phyloP scores from a whole-genome alignment of 2,329 filamentous ascomycete species.

The Claviceps africana region DNA sequence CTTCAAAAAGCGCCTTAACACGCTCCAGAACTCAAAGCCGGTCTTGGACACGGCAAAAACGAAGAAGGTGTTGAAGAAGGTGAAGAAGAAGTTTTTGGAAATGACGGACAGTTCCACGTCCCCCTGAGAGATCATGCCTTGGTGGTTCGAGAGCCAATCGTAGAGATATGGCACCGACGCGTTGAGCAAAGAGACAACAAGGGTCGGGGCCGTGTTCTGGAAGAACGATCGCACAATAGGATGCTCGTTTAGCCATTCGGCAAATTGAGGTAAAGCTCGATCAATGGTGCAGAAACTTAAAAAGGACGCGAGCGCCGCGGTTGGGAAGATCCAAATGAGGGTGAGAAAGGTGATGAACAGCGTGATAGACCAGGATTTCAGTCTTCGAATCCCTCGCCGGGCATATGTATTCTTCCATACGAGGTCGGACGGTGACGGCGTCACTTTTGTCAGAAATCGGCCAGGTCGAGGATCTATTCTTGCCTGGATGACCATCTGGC shows the following conservation, averaged over 20 bases:
- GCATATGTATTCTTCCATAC: conserved; percentile 91
- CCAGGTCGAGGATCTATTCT: conserved; percentile 83
- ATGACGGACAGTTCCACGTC: conserved; percentile 91
- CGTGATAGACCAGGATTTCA: conserved; percentile 74
- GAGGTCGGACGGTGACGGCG: conserved; percentile 82
- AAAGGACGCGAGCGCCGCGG: conserved; percentile 64
- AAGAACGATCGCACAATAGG: conserved; percentile 61
- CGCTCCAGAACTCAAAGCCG: conserved; percentile 58
- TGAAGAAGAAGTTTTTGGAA: conserved; percentile 98
- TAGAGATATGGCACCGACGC: conserved; percentile 87
- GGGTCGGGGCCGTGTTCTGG: conserved; percentile 74
- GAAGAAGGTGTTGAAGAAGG: conserved; percentile 97
- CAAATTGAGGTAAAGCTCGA: conserved; percentile 57
- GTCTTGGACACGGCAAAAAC: conserved; percentile 83
- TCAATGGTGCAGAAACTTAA: conserved; percentile 71
- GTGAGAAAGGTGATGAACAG: conserved; percentile 70
- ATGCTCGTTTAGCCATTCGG: conserved; percentile 51
- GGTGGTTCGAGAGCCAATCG: conserved; percentile 77
- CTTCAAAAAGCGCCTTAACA: conserved; percentile 59
- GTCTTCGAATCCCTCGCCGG: conserved; percentile 55
- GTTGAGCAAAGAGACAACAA: conserved; percentile 75
- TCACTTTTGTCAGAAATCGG: conserved; percentile 69
- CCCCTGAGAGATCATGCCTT: conserved; percentile 89
- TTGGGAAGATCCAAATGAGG: conserved; percentile 74
- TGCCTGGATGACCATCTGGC: conserved; percentile 92